Conservation (phyloP, 805 yeast species). For the Nakazawaea ernobii region DNA sequence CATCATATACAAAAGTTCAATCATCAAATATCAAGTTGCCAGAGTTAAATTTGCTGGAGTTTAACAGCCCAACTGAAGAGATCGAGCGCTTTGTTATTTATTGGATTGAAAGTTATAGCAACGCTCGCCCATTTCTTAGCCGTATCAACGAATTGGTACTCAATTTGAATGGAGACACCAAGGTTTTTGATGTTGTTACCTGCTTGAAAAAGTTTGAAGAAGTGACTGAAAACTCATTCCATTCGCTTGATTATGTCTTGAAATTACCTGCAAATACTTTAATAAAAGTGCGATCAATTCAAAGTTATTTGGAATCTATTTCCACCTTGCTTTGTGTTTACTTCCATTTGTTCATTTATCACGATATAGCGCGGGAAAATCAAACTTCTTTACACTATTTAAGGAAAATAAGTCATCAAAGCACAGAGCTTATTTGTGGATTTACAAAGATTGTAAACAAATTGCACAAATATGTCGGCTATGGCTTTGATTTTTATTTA, state of each 20-base stretch:
- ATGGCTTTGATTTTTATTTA: conserved; percentile 32
- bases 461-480: conserved; percentile 24
- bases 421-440: background rate
- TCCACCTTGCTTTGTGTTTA: conserved; percentile 1
- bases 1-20: conserved; percentile 27
- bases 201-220: conserved; percentile 28
- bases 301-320: background rate
- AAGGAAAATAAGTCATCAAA: background rate
- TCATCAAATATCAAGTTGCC: conserved; percentile 42
- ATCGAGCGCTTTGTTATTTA: conserved; percentile 30
- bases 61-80: conserved; percentile 23
- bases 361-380: conserved; percentile 4
- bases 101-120: conserved; percentile 21
- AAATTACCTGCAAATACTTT: conserved; percentile 16
- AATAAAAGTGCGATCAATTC: conserved; percentile 1
- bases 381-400: background rate
- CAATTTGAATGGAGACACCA: conserved; percentile 28
- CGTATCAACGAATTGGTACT: conserved; percentile 26
- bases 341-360: conserved; percentile 3
- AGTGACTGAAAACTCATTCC: conserved; percentile 19
- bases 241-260: conserved; percentile 16
- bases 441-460: conserved; percentile 17
- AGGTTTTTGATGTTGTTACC: conserved; percentile 28
- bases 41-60: conserved; percentile 20
- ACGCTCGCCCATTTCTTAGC: conserved; percentile 21